A percentile compares a stretch with the other conserved stretches of the same genome.
Evolutionary conservation across 2,329 filamentous ascomycete species (phyloP).

Genomic region (Zalaria obscura): DNA sequence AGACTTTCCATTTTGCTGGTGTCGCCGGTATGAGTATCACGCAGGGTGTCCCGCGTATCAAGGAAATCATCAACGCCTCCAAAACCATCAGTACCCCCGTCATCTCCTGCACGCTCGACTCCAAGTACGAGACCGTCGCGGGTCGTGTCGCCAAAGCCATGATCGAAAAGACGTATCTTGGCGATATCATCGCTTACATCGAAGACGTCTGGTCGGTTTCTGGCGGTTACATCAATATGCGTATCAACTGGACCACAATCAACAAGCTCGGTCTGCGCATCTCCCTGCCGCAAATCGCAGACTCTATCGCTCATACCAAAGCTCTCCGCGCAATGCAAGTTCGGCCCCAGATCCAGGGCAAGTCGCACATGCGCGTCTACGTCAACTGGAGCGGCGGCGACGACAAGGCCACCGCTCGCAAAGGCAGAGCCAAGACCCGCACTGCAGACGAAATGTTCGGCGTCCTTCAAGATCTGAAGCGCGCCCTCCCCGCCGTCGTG

Average conservation of each 20-base stretch:
- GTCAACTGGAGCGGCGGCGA: conserved; percentile 43
- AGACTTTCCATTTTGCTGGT: conserved; percentile 99
- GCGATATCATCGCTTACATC: conserved; percentile 65
- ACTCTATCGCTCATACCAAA: conserved; percentile 65
- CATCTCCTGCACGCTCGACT: conserved; percentile 73
- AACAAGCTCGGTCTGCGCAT: conserved; percentile 72
- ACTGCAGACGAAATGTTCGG: conserved; percentile 50
- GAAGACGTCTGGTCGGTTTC: conserved; percentile 80
- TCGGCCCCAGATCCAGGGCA: conserved; percentile 11
- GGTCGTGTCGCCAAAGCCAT: conserved; percentile 86
- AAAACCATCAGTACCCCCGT: conserved; percentile 88
- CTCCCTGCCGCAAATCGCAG: conserved; percentile 54
- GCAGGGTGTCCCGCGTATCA: conserved; percentile 97
- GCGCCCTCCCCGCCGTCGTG: conserved; percentile 65
- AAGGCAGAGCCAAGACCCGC: conserved; percentile 26
- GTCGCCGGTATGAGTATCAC: conserved; percentile 99
- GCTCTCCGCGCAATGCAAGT: conserved; percentile 52
- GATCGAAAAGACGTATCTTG: conserved; percentile 87
- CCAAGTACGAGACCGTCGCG: conserved; percentile 57
- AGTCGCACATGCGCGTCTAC: conserved; percentile 50
- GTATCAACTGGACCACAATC: conserved; percentile 67
- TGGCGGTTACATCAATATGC: conserved; percentile 63
- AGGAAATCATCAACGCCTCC: conserved; percentile 99
- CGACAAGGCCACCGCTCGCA: conserved; percentile 26
- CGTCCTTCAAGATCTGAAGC: conserved; percentile 72